Evolutionary conservation across 2,329 filamentous ascomycete species (phyloP), one percentile per base, ranked within the genome.

Genomic region (Zymoseptoria crescenta): DNA sequence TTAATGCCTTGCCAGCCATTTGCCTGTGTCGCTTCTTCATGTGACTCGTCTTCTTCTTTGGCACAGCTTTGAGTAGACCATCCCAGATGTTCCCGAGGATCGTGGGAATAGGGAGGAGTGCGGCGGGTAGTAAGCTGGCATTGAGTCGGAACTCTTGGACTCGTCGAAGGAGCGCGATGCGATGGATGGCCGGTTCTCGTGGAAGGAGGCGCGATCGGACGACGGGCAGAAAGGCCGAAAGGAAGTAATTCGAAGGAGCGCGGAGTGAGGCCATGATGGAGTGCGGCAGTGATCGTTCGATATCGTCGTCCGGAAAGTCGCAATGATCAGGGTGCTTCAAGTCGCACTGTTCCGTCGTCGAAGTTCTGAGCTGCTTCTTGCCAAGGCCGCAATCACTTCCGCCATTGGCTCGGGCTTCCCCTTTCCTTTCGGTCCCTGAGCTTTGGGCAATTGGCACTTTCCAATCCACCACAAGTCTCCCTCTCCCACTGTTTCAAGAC

Each of bases 41-140:
- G 75, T 99, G 91, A 49, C 93, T 96, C 35, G 91, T 95, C 83
- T 97, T 99, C 80, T 96, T 97, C 83, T 99, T 99, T 4, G 94
- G 94, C 16, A 97, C 94, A 1, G 94, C 94, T 65, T 87, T 87
- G 66, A 99, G 81, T 52, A 99, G 83, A 5, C 89, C 91, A 67
- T 96, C 93, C 93, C 93, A 97, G 69, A 99, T 86, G 63, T 88
- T 89, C 58, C 84, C 86, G 21, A 96, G 76, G n/a, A 91, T 72
- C 4, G 82, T 82, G 5, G 88, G 86, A 55, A 92, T 79, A 54
- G 88, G 84, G 48, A 87, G 74, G 6, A 84, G 77, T 61, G 87
- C 77, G 16, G 82, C 77, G 30, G 85, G 64, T 79, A 80, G 59
- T 24, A 62, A 80, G 52, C 59, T 65, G 9, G 63, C 61, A 56